phyloP scores from a whole-genome alignment of 2,329 filamentous ascomycete genomes.

The Exserohilum turcica region DNA sequence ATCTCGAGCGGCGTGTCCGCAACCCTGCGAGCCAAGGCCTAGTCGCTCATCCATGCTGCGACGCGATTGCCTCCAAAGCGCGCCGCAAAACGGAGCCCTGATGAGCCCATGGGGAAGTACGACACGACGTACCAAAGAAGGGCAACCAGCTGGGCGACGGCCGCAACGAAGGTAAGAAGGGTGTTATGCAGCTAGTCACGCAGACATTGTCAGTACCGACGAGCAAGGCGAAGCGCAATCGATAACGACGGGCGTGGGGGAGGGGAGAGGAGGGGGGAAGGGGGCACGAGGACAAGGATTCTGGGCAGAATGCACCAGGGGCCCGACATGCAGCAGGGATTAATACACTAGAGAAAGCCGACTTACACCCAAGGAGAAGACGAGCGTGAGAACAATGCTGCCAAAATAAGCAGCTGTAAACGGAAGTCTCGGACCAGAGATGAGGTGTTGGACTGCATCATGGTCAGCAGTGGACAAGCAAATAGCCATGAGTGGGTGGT shows the following conservation, averaged over 20 bases:
- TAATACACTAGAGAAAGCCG: constrained; percentile 14
- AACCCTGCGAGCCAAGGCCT: constrained; percentile 14
- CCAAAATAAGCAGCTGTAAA: constrained; percentile 96
- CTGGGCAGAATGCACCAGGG: constrained; percentile 33
- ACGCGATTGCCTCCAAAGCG: constrained; percentile 84
- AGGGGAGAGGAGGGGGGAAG: constrained; percentile 3
- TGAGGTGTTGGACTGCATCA: constrained; percentile 70
- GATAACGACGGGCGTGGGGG: constrained; percentile 36
- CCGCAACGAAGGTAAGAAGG: constrained; percentile 81
- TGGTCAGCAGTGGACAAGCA: constrained; percentile 22
- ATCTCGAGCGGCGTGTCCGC: constrained; percentile 10
- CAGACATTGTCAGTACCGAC: constrained; percentile 45
- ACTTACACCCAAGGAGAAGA: constrained; percentile 91
- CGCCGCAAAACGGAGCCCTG: constrained; percentile 82
- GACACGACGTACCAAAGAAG: constrained; percentile 93
- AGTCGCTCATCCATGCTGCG: constrained; percentile 85
- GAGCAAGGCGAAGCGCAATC: constrained; percentile 32
- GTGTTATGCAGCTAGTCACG: constrained; percentile 70
- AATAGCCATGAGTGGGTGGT: background rate
- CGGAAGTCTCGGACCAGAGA: constrained; percentile 82
- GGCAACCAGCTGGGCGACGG: constrained; percentile 80
- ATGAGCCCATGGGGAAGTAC: constrained; percentile 97
- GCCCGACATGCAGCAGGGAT: constrained; percentile 21
- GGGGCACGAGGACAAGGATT: constrained; percentile 30
- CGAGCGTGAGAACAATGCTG: constrained; percentile 85